A percentile compares a stretch with the other conserved stretches of the same genome.
Evolutionary conservation across 306 rosid genomes (phyloP).

Genomic region (Canavalia ensiformis): DNA sequence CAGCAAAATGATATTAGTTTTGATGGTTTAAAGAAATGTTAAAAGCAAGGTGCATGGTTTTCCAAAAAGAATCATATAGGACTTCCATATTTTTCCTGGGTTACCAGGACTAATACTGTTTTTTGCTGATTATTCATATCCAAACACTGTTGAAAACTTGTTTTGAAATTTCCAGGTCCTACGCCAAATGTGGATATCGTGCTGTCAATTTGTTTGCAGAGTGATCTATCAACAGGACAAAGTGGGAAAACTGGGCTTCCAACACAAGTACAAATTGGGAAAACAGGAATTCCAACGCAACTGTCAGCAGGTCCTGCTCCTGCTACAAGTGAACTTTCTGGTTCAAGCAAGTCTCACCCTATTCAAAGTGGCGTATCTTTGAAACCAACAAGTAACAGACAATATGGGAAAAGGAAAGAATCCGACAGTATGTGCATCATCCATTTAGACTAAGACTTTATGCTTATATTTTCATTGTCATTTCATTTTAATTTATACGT

Average conservation of each 20-base stretch:
- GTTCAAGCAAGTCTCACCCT: conserved; percentile 84
- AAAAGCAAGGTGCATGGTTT: conserved; percentile 9
- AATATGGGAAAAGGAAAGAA: conserved; percentile 78
- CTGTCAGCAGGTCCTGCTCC: conserved; percentile 68
- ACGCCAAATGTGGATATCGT: conserved; percentile 87
- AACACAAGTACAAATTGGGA: conserved; percentile 60
- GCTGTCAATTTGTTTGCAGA: conserved; percentile 88
- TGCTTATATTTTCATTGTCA: conserved; percentile 24
- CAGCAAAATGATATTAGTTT: neutral
- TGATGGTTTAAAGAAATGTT: conserved; percentile 19
- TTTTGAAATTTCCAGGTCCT: conserved; percentile 75
- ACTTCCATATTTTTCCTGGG: neutral
- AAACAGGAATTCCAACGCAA: conserved; percentile 54
- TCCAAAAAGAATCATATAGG: neutral
- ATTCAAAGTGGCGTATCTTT: conserved; percentile 66
- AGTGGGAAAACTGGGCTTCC: conserved; percentile 62
- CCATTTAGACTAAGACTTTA: conserved; percentile 22
- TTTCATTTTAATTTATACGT: neutral
- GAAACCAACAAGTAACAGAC: conserved; percentile 65
- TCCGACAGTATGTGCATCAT: conserved; percentile 71
- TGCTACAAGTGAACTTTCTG: conserved; percentile 82
- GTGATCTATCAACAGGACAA: conserved; percentile 66
- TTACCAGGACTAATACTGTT: neutral
- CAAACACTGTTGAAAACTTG: conserved; percentile 29
- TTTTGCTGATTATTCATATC: conserved; percentile 22